Conservation (phyloP, 768 basidiomycete genomes). For the Macrolepiota albuminosa region DNA sequence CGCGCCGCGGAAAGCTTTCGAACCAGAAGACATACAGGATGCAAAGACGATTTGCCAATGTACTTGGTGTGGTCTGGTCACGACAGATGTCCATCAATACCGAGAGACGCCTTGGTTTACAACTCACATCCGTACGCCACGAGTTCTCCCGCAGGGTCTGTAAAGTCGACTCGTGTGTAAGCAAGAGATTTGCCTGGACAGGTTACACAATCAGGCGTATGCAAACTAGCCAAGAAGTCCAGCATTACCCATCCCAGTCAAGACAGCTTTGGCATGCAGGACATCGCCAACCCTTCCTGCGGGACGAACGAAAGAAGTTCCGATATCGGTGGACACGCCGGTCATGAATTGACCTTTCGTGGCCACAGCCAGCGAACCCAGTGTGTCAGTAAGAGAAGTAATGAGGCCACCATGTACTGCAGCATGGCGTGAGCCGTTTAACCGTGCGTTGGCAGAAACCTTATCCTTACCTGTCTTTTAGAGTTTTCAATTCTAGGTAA, state of each 20-base stretch:
- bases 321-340: conserved; percentile 81
- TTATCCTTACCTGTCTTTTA: conserved; percentile 39
- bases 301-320: conserved; percentile 72
- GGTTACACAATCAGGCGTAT: not conserved
- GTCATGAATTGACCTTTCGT: conserved; percentile 84
- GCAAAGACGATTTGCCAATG: conserved; percentile 61
- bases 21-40: conserved; percentile 29
- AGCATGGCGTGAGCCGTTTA: not conserved
- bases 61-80: conserved; percentile 79
- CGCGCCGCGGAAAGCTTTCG: not conserved
- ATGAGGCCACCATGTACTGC: conserved; percentile 78
- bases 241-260: conserved; percentile 66
- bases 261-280: conserved; percentile 55
- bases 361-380: conserved; percentile 82
- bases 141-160: conserved; percentile 53
- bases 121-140: conserved; percentile 79
- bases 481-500: not conserved
- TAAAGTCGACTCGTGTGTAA: conserved; percentile 80
- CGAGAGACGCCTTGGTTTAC: not conserved
- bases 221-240: not conserved
- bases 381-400: conserved; percentile 76
- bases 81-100: conserved; percentile 2
- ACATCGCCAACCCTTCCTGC: conserved; percentile 69
- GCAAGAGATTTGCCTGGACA: conserved; percentile 70
- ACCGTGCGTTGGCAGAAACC: not conserved